phyloP scores from a whole-genome alignment of 2,329 filamentous ascomycete species.

The Talaromyces albobiverticillius region DNA sequence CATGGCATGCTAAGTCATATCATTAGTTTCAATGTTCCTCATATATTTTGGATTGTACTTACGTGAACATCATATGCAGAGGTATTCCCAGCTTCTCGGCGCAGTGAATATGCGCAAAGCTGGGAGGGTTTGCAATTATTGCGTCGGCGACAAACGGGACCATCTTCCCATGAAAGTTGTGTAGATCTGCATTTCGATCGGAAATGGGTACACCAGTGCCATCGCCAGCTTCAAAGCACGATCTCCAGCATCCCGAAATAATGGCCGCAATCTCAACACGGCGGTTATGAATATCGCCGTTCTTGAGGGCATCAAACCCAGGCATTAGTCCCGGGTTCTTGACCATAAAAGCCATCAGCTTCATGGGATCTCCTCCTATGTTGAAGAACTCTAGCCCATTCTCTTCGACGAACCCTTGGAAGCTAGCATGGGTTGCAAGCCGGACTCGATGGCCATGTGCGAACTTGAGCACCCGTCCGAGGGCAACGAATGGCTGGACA shows the following conservation, averaged over 20 bases:
- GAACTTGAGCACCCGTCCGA: conserved; percentile 63
- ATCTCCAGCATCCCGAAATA: conserved; percentile 80
- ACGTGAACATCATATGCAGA: conserved; percentile 85
- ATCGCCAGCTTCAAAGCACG: conserved; percentile 76
- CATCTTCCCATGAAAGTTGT: conserved; percentile 26
- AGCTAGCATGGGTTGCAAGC: conserved; percentile 69
- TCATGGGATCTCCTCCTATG: conserved; percentile 72
- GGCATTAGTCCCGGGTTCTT: conserved; percentile 86
- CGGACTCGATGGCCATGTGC: conserved; percentile 69
- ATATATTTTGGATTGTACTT: conserved; percentile 33
- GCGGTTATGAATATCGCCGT: conserved; percentile 72
- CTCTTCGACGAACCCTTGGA: conserved; percentile 66
- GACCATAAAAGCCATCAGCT: conserved; percentile 87
- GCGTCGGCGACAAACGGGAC: conserved; percentile 77
- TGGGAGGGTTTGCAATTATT: conserved; percentile 83
- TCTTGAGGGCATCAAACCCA: conserved; percentile 70
- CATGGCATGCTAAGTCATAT: conserved; percentile 69
- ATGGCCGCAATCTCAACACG: conserved; percentile 74
- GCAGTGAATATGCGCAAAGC: conserved; percentile 75
- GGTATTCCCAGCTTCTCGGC: conserved; percentile 76
- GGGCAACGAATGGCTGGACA: conserved; percentile 71
- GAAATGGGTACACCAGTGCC: conserved; percentile 44
- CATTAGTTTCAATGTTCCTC: conserved; percentile 11
- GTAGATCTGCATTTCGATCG: conserved; percentile 40
- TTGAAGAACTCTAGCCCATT: conserved; percentile 72